A percentile compares a stretch with the other conserved stretches of the same genome.
Evolutionary conservation across 441 rosid genomes (phyloP).

Genomic region (Kokia cookei): DNA sequence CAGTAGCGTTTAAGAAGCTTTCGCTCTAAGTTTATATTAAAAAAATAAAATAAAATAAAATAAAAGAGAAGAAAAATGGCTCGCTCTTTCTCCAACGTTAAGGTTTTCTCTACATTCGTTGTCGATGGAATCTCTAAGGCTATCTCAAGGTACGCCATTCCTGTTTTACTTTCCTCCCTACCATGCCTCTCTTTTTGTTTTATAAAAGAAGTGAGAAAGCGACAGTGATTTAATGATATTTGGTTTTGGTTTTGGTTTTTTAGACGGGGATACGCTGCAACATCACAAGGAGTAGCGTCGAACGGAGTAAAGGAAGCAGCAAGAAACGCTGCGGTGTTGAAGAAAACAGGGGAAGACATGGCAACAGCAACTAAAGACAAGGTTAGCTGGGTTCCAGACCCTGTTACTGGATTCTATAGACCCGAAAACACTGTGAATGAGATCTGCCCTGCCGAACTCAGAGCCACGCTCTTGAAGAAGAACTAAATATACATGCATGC

Average conservation of each 20-base stretch:
- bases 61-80: slow-evolving; percentile 35
- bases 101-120: slow-evolving; percentile 38
- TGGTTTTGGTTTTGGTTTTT: background rate
- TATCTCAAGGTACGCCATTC: slow-evolving; percentile 26
- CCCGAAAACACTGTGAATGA: slow-evolving; percentile 66
- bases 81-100: slow-evolving; percentile 59
- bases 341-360: slow-evolving; percentile 45
- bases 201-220: background rate
- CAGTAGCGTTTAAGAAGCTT: slow-evolving; percentile 8
- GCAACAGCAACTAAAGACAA: slow-evolving; percentile 28
- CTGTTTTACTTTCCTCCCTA: background rate
- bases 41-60: background rate
- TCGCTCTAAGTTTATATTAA: background rate
- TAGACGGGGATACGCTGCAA: slow-evolving; percentile 62
- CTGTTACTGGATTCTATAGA: slow-evolving; percentile 79
- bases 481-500: slow-evolving; percentile 11
- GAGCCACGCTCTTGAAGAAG: slow-evolving; percentile 66
- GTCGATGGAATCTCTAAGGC: slow-evolving; percentile 40
- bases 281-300: slow-evolving; percentile 27
- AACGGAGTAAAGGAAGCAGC: slow-evolving; percentile 19
- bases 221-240: background rate
- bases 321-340: slow-evolving; percentile 27
- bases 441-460: slow-evolving; percentile 64
- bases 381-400: slow-evolving; percentile 82
- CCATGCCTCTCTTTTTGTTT: background rate